phyloP scores from a whole-genome alignment of 352 stramenopile species.

The Globisporangium parvum region DNA sequence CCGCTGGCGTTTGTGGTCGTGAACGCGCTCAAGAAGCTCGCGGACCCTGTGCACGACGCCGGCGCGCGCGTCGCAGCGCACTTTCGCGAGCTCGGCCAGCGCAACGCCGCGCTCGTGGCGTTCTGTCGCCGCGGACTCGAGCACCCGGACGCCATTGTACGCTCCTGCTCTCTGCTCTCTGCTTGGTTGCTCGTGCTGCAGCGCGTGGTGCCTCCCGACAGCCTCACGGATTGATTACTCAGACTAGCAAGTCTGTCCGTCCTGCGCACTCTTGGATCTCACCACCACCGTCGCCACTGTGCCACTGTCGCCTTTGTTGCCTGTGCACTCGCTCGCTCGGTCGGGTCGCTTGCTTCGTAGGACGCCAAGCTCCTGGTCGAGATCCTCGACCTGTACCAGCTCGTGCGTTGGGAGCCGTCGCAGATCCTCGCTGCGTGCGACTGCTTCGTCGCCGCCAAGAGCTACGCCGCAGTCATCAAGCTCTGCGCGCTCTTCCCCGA shows the following conservation, averaged over 20 bases:
- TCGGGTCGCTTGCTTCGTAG: slow-evolving; percentile 13
- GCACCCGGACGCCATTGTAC: slow-evolving; percentile 8
- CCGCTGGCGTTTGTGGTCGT: slow-evolving; percentile 50
- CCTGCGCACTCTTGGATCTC: not conserved
- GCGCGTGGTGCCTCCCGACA: not conserved
- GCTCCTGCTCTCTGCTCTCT: not conserved
- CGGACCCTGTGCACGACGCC: not conserved
- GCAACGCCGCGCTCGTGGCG: slow-evolving; percentile 18
- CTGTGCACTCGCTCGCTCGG: no score
- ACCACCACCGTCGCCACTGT: not conserved
- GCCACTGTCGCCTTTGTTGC: no score
- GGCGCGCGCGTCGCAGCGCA: not conserved
- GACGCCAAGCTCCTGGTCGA: slow-evolving; percentile 58
- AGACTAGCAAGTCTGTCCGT: not conserved
- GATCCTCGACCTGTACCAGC: slow-evolving; percentile 47
- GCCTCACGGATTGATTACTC: no score
- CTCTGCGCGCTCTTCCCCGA: slow-evolving; percentile 28
- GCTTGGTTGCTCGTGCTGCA: not conserved
- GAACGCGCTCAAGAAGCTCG: slow-evolving; percentile 39
- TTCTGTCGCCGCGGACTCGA: slow-evolving; percentile 28
- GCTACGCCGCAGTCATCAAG: slow-evolving; percentile 45
- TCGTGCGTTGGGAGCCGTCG: slow-evolving; percentile 21
- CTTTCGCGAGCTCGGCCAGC: slow-evolving; percentile 17
- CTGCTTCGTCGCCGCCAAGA: slow-evolving; percentile 31
- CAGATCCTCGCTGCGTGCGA: slow-evolving; percentile 19